These are phyloP conservation scores for Hypoxylon crocopeplum DNA, from an alignment of 495 filamentous ascomycete species.

Conservation along the genomic window DNA sequence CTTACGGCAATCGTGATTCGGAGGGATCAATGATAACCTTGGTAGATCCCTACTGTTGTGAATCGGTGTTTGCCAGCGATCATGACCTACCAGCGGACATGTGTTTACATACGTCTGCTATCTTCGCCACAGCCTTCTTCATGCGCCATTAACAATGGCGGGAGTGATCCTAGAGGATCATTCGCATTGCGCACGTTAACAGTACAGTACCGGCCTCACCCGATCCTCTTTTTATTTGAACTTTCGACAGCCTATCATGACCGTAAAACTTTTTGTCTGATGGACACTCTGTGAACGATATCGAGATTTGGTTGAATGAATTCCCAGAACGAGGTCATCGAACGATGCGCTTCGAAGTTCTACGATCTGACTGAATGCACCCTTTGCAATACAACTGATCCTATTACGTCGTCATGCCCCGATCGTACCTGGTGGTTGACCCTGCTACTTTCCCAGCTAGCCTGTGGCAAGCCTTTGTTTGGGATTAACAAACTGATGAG, in stretches of 20 bases:
- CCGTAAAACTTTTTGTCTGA: conserved; percentile 2
- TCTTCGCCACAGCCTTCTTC: too few relatives aligned
- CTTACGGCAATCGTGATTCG: conserved; percentile 7
- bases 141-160: too few relatives aligned
- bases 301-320: conserved; percentile 1
- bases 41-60: neutral
- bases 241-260: too few relatives aligned
- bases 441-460: conserved; percentile 32
- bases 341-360: neutral
- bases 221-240: too few relatives aligned
- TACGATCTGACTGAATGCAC: conserved; percentile 3
- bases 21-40: conserved; percentile 10
- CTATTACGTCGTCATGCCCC: too few relatives aligned
- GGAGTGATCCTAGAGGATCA: conserved; percentile 10
- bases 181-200: conserved; percentile 1
- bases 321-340: neutral
- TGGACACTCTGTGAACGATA: neutral
- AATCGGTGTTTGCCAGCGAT: too few relatives aligned
- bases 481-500: conserved; percentile 18
- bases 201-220: neutral
- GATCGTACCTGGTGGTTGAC: too few relatives aligned
- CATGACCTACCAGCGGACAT: too few relatives aligned
- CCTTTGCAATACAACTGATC: conserved; percentile 7
- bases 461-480: conserved; percentile 34
- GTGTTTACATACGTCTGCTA: too few relatives aligned